Evolutionary conservation across 176 grass and related monocot genomes (phyloP).

Genomic region (Oryza rufipogon): DNA sequence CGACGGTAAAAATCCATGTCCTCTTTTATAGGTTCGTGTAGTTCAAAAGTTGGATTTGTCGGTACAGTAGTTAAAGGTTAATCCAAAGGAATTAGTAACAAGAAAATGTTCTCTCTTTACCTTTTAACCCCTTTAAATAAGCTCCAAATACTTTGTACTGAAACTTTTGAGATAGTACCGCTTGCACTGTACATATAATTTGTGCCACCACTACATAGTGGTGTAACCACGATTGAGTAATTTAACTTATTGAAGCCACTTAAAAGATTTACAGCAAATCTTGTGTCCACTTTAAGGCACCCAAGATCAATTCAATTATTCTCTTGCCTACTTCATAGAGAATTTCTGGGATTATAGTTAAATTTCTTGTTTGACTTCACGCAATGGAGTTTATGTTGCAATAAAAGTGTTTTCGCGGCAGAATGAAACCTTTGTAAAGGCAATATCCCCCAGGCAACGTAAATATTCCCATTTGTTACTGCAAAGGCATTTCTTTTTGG

Average conservation of each 20-base stretch:
- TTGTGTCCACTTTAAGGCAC: slow-evolving; percentile 12
- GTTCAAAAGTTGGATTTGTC: slow-evolving; percentile 10
- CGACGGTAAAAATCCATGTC: background rate
- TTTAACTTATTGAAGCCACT: background rate
- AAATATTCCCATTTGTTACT: background rate
- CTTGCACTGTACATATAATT: background rate
- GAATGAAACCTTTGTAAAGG: background rate
- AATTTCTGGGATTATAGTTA: background rate
- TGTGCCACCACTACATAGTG: slow-evolving; percentile 34
- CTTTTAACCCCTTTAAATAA: background rate
- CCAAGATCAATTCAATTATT: background rate
- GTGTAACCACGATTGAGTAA: slow-evolving; percentile 11
- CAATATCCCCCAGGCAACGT: background rate
- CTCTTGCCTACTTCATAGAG: slow-evolving; percentile 2
- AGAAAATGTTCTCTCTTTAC: background rate
- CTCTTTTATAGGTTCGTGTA: background rate
- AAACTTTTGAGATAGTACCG: background rate
- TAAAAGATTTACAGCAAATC: background rate
- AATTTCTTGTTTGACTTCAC: background rate
- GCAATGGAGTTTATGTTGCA: background rate
- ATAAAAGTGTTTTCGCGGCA: background rate
- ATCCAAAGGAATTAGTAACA: background rate
- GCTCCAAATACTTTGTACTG: background rate
- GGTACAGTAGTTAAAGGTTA: no score
- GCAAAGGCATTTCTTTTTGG: background rate